Conservation (phyloP, 768 basidiomycete genomes). For the Kwoniella botswanensis region DNA sequence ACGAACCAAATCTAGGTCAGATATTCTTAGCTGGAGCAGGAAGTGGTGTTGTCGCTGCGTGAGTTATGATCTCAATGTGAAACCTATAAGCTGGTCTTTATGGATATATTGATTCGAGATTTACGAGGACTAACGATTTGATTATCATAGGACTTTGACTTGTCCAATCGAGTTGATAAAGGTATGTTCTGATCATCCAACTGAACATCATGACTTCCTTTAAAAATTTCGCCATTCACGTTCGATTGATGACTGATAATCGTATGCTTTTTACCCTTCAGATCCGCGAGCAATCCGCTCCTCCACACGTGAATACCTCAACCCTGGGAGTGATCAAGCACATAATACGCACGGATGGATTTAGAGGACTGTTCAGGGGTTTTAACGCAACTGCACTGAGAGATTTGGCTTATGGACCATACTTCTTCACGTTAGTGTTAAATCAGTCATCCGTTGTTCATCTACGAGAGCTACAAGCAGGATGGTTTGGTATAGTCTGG, state of each 20-base stretch:
- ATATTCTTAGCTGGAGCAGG: conserved; percentile 78
- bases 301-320: conserved; percentile 50
- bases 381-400: conserved; percentile 73
- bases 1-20: conserved; percentile 70
- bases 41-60: conserved; percentile 81
- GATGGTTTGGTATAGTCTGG: too few species aligned
- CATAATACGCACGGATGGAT: conserved; percentile 66
- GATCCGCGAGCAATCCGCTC: conserved; percentile 59
- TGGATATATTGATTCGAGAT: neutral
- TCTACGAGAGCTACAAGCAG: too few species aligned
- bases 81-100: neutral
- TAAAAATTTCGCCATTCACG: neutral
- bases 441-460: too few species aligned
- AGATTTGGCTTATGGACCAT: conserved; percentile 82
- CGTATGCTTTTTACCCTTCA: conserved; percentile 28
- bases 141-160: conserved; percentile 67
- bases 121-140: too few species aligned
- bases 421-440: conserved; percentile 74
- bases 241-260: too few species aligned
- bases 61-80: conserved; percentile 52
- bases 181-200: conserved; percentile 62
- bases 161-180: conserved; percentile 87
- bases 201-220: conserved; percentile 61
- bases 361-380: conserved; percentile 77
- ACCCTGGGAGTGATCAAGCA: conserved; percentile 65